Conservation (phyloP, 495 filamentous ascomycete species). For the Aspergillus olivimuriae region DNA sequence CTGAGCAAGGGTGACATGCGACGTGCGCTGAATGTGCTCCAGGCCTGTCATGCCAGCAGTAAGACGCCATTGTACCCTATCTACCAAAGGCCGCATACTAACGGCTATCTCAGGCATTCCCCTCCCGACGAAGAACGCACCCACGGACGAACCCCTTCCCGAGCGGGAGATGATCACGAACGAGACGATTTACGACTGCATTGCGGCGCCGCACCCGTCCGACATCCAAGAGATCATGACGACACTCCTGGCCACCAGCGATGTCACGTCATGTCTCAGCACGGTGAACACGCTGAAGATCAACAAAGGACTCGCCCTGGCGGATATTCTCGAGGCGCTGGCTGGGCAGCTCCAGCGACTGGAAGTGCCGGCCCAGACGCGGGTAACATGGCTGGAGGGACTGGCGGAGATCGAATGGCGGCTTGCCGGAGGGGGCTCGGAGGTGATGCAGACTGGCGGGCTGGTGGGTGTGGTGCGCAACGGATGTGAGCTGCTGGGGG, state of each 20-base stretch:
- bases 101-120: constrained; percentile 51
- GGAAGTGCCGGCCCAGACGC: constrained; percentile 80
- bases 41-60: constrained; percentile 94
- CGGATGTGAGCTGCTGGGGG: constrained; percentile 69
- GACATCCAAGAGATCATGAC: constrained; percentile 80
- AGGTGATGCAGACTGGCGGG: constrained; percentile 85
- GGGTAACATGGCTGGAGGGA: constrained; percentile 87
- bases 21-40: constrained; percentile 87
- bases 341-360: constrained; percentile 74
- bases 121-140: constrained; percentile 56
- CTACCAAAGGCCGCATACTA: background rate
- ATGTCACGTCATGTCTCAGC: constrained; percentile 79
- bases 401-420: constrained; percentile 90
- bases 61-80: constrained; percentile 19
- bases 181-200: constrained; percentile 92
- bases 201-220: constrained; percentile 86
- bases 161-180: constrained; percentile 78
- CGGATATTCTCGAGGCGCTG: constrained; percentile 84
- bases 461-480: constrained; percentile 83
- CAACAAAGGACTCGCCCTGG: constrained; percentile 82
- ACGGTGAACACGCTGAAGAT: constrained; percentile 83
- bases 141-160: constrained; percentile 47
- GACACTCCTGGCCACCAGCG: constrained; percentile 73
- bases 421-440: constrained; percentile 82
- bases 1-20: constrained; percentile 96